phyloP scores from a whole-genome alignment of 129 eudicot species.

The sunflower (Helianthus annuus) region DNA sequence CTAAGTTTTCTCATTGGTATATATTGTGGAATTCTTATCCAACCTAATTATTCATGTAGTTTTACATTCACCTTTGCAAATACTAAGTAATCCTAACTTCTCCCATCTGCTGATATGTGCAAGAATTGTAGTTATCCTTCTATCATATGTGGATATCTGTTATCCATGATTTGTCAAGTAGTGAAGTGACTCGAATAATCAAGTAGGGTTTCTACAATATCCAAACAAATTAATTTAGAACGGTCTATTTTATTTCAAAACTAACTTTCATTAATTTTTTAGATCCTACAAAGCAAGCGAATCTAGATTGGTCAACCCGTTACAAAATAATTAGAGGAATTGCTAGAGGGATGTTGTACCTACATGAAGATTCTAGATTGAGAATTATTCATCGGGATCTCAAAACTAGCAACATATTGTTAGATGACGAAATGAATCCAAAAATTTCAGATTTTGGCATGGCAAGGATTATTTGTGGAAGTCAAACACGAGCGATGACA shows the following conservation, averaged over 20 bases:
- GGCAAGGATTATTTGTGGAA: slow-evolving; percentile 27
- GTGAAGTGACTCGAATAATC: no score
- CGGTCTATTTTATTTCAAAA: background rate
- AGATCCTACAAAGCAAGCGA: slow-evolving; percentile 6
- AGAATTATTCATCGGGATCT: slow-evolving; percentile 36
- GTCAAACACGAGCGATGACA: slow-evolving; percentile 22
- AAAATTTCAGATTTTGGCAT: slow-evolving; percentile 30
- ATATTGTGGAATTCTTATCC: no score
- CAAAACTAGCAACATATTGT: slow-evolving; percentile 28
- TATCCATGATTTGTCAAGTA: no score
- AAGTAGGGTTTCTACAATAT: no score
- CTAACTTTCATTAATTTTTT: background rate
- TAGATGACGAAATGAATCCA: slow-evolving; percentile 30
- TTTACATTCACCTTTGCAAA: no score
- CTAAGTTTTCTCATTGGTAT: no score
- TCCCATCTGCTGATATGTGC: no score
- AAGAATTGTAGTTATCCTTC: no score
- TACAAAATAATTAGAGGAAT: slow-evolving; percentile 39
- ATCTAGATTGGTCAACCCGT: slow-evolving; percentile 33
- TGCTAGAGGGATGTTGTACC: slow-evolving; percentile 37
- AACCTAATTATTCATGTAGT: no score
- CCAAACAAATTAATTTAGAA: no score
- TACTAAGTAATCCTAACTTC: no score
- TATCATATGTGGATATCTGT: no score
- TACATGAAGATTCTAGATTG: slow-evolving; percentile 34